phyloP scores from a whole-genome alignment of 352 stramenopile species.

The Pythium scleroteichum region DNA sequence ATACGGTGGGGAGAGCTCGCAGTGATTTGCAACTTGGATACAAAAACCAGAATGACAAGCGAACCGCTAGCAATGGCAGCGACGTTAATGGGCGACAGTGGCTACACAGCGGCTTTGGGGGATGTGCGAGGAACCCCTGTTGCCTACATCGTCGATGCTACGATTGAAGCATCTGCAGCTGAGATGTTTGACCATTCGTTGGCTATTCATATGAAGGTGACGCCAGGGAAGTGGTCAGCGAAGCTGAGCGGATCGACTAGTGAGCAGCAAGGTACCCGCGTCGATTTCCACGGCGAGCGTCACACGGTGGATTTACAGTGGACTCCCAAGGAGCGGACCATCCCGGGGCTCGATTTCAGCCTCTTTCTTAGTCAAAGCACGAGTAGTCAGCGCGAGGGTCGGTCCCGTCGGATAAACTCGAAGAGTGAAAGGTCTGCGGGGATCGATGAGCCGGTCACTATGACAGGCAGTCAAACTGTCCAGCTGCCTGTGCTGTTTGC shows the following conservation, averaged over 20 bases:
- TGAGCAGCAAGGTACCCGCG: background rate
- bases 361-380: background rate
- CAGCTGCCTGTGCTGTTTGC: conserved; percentile 22
- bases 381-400: too few relatives aligned
- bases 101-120: background rate
- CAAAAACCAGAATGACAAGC: too few relatives aligned
- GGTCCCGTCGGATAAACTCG: background rate
- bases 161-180: background rate
- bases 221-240: conserved; percentile 13
- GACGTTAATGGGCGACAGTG: background rate
- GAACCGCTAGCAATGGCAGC: background rate
- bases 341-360: conserved; percentile 11
- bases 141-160: conserved; percentile 11
- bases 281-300: conserved; percentile 2
- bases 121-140: conserved; percentile 10
- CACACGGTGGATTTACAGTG: conserved; percentile 7
- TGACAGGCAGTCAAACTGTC: background rate
- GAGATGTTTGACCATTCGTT: background rate
- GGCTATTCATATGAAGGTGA: conserved; percentile 1
- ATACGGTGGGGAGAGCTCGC: too few relatives aligned
- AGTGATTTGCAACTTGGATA: too few relatives aligned
- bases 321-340: conserved; percentile 23
- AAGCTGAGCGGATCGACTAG: background rate
- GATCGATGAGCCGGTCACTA: background rate
- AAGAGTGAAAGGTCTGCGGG: background rate